Evolutionary conservation across 1,139 yeast species (phyloP).

Genomic region (Debaryomycetaceae sp.): DNA sequence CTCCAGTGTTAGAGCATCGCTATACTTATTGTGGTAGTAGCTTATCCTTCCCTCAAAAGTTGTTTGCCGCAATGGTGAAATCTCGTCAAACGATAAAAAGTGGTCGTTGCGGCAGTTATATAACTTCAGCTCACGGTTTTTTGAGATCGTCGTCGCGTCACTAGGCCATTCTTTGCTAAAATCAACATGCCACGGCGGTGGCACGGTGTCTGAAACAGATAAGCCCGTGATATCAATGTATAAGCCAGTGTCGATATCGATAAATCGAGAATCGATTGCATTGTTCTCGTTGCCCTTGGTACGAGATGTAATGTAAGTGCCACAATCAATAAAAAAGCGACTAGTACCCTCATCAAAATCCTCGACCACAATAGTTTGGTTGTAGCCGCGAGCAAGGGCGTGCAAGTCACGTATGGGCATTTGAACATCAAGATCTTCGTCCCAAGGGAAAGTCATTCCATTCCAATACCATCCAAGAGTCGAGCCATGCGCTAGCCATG

Average conservation of each 20-base stretch:
- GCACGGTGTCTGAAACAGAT: conserved; percentile 6
- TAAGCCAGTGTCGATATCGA: conserved; percentile 12
- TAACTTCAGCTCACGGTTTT: conserved; percentile 5
- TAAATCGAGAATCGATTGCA: conserved; percentile 12
- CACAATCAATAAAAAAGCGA: conserved; percentile 11
- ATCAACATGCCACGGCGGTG: conserved; percentile 7
- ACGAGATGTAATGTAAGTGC: conserved; percentile 9
- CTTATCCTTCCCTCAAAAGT: conserved; percentile 23
- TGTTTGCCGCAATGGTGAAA: conserved; percentile 21
- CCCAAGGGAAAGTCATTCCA: conserved; percentile 13
- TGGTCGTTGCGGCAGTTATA: conserved; percentile 12
- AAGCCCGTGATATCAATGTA: conserved; percentile 13
- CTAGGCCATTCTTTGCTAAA: conserved; percentile 5
- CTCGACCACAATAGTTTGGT: conserved; percentile 10
- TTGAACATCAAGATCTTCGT: conserved; percentile 12
- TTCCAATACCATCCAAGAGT: conserved; percentile 14
- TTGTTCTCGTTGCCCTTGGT: conserved; percentile 9
- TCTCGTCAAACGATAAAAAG: conserved; percentile 12
- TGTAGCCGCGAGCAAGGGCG: conserved; percentile 8
- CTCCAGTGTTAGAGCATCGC: conserved; percentile 16
- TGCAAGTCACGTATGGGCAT: conserved; percentile 13
- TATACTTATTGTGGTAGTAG: conserved; percentile 22
- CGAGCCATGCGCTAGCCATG: conserved; percentile 14
- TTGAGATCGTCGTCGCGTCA: conserved; percentile 1
- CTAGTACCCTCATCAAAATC: conserved; percentile 8